phyloP scores from a whole-genome alignment of 2,329 filamentous ascomycete genomes.

The Sclerotinia minor region DNA sequence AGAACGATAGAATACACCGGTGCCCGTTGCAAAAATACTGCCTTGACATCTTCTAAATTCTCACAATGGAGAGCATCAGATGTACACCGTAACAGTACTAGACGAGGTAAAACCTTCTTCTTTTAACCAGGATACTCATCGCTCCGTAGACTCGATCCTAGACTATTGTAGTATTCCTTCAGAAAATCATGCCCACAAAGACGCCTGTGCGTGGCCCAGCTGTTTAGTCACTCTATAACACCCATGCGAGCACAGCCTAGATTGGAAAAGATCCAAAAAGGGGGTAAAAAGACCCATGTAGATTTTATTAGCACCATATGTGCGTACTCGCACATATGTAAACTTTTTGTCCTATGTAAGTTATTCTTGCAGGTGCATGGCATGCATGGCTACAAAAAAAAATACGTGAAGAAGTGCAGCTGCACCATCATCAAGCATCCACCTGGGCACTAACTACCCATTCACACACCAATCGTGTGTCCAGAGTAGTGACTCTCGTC shows the following conservation, averaged over 20 bases:
- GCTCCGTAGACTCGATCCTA: slow-evolving; percentile 8
- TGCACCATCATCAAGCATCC: slow-evolving; percentile 11
- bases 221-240: slow-evolving; percentile 15
- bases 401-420: background rate
- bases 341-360: background rate
- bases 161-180: slow-evolving; percentile 12
- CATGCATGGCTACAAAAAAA: background rate
- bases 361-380: slow-evolving; percentile 6
- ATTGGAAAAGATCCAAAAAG: slow-evolving; percentile 15
- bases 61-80: background rate
- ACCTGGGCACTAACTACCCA: slow-evolving; percentile 16
- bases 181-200: background rate
- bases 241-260: slow-evolving; percentile 17
- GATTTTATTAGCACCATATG: background rate
- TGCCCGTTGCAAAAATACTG: background rate
- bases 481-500: slow-evolving; percentile 26
- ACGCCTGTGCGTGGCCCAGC: slow-evolving; percentile 20
- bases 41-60: background rate
- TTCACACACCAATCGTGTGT: slow-evolving; percentile 23
- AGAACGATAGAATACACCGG: background rate
- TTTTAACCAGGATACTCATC: background rate
- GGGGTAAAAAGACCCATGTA: slow-evolving; percentile 15
- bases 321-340: background rate
- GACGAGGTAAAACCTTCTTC: slow-evolving; percentile 7
- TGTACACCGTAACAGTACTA: background rate